phyloP scores from a whole-genome alignment of 805 yeast species.

The Starmera dryadoides region DNA sequence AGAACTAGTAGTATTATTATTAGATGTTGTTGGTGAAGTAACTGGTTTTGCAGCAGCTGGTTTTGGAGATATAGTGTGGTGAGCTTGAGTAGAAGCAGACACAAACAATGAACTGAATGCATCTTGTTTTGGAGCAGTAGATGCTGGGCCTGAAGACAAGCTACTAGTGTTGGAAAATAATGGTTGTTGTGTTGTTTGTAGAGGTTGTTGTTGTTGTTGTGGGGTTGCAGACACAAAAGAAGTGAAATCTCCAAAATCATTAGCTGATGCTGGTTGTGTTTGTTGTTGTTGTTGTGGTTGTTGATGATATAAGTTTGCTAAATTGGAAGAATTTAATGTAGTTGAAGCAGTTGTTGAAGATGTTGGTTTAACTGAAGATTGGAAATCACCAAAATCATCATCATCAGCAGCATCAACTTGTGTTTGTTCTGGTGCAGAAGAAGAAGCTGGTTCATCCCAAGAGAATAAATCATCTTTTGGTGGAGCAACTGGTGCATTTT shows the following conservation, averaged over 20 bases:
- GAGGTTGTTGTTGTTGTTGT: constrained; percentile 7
- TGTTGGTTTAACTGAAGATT: too few relatives aligned
- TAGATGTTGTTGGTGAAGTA: too few relatives aligned
- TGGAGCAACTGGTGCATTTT: constrained; percentile 26
- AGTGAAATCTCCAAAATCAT: constrained; percentile 19
- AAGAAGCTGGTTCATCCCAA: constrained; percentile 27
- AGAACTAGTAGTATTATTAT: too few relatives aligned
- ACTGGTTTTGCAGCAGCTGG: not conserved
- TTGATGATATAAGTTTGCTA: constrained; percentile 23
- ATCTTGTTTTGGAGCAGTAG: constrained; percentile 41
- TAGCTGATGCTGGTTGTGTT: constrained; percentile 8
- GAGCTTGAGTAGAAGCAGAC: constrained; percentile 46
- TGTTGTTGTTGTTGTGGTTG: constrained; percentile 14
- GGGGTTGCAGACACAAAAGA: constrained; percentile 11
- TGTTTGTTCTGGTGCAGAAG: too few relatives aligned
- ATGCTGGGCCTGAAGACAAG: constrained; percentile 30
- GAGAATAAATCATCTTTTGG: constrained; percentile 47
- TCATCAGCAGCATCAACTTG: too few relatives aligned
- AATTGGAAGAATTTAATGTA: constrained; percentile 17
- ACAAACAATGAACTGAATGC: constrained; percentile 68
- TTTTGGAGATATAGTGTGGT: constrained; percentile 1
- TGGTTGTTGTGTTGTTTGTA: constrained; percentile 12
- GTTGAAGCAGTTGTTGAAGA: too few relatives aligned
- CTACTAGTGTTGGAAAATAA: too few relatives aligned
- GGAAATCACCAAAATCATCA: too few relatives aligned